Conservation (phyloP, 2,329 filamentous ascomycete genomes). For the Simplicillium aogashimaense region DNA sequence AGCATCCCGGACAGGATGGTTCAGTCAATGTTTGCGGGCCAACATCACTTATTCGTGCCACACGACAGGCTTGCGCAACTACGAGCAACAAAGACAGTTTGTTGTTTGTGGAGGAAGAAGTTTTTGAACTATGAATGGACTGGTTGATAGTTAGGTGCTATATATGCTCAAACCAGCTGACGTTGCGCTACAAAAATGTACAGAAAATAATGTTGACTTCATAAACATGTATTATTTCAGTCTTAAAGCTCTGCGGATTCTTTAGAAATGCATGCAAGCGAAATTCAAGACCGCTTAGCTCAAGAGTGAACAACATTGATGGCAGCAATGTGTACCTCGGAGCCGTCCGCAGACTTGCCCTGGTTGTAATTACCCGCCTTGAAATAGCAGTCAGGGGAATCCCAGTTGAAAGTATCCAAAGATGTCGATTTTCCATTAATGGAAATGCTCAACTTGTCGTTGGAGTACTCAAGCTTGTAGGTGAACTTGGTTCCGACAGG, state of each 20-base stretch:
- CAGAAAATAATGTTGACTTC: too few relatives aligned
- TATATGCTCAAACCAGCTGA: too few relatives aligned
- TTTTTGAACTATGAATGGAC: not conserved
- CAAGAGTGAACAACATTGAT: constrained; percentile 1
- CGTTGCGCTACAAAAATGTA: too few relatives aligned
- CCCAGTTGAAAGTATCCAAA: constrained; percentile 2
- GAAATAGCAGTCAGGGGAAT: constrained; percentile 1
- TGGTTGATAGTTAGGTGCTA: too few relatives aligned
- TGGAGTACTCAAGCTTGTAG: not conserved
- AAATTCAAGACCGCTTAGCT: not conserved
- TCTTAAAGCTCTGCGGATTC: too few relatives aligned
- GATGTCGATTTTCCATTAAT: constrained; percentile 1
- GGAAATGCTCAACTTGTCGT: constrained; percentile 1
- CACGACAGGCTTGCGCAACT: not conserved
- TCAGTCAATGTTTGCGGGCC: not conserved
- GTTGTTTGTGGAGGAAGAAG: not conserved
- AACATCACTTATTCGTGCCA: not conserved
- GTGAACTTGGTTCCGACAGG: constrained; percentile 1
- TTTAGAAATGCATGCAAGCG: too few relatives aligned
- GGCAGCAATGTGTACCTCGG: not conserved
- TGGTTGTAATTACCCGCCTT: constrained; percentile 2
- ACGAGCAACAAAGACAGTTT: not conserved
- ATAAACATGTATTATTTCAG: too few relatives aligned
- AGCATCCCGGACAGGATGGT: not conserved
- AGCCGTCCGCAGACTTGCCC: constrained; percentile 1